Evolutionary conservation across 768 basidiomycete genomes (phyloP), one percentile per base, ranked within the genome.

Genomic region (Rhodotorula diobovata): DNA sequence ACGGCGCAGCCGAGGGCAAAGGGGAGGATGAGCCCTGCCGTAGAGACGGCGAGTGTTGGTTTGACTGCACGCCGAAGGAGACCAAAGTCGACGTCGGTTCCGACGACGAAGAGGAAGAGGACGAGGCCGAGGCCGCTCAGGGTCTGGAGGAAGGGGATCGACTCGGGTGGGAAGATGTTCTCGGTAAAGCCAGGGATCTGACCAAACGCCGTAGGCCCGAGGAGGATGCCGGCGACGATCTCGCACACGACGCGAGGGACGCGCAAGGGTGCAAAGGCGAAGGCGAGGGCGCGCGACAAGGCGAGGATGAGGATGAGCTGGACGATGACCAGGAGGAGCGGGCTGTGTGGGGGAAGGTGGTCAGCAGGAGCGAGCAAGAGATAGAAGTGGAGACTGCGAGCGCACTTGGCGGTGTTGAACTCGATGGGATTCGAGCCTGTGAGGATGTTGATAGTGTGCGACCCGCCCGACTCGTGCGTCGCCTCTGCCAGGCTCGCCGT

Each of bases 201-300:
- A 2, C 71, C 72, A 20, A 76, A 67, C 21, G 70, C 84, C 21
- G 87, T 88, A 76, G 78, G 81, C 53, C 93, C 93, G 20, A 97
- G 84, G 32, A 97, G 77, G 73, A 98, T 87, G 32, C 95, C 70
- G 55, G 66, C 61, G 18, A 71, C 32, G 51, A 71, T 65, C 39
- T 73, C 70, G 56, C 48, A 58, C 63, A 96, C 92, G 70, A 97
- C 94, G n/a, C 88, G 84, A 4, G 95, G 95, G 77, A 97, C 94
- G 45, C 86, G 87, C 46, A 95, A 86, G 66, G 84, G 87, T 15
- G 82, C 80, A 32, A 96, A 83, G 61, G 85, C 66, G 30, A 90
- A 80, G 1, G 86, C 84, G 18, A 97, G 86, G 11, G 89, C 68
- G 77, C 93, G 90, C 48, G 87, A 87, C 84, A 93, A 87, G 45